phyloP scores from a whole-genome alignment of 805 yeast genomes.

The Kuraishia piskuri region DNA sequence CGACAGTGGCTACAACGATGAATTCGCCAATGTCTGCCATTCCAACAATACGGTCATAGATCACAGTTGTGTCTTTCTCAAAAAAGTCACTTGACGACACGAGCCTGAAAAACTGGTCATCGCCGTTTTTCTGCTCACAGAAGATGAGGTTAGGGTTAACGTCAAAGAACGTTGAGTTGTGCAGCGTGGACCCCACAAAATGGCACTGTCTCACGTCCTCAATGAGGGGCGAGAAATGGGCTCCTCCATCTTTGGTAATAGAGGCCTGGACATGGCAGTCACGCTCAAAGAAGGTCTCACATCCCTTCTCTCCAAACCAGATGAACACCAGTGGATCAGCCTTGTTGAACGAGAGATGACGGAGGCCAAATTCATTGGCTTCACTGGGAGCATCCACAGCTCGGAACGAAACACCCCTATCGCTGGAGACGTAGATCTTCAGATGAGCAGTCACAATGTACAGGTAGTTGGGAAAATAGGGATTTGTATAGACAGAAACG shows the following conservation, averaged over 20 bases:
- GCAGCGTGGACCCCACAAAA: slow-evolving; percentile 50
- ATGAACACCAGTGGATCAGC: slow-evolving; percentile 49
- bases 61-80: slow-evolving; percentile 23
- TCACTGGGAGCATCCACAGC: slow-evolving; percentile 41
- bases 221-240: slow-evolving; percentile 43
- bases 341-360: slow-evolving; percentile 56
- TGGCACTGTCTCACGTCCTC: slow-evolving; percentile 54
- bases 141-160: slow-evolving; percentile 44
- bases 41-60: slow-evolving; percentile 59
- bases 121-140: slow-evolving; percentile 44
- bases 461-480: slow-evolving; percentile 46
- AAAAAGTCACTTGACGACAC: slow-evolving; percentile 50
- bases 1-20: slow-evolving; percentile 60
- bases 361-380: slow-evolving; percentile 25
- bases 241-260: slow-evolving; percentile 62
- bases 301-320: slow-evolving; percentile 56
- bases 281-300: slow-evolving; percentile 32
- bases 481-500: slow-evolving; percentile 52
- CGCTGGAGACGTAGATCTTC: slow-evolving; percentile 47
- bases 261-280: slow-evolving; percentile 54
- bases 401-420: slow-evolving; percentile 57
- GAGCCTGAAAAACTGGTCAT: slow-evolving; percentile 14
- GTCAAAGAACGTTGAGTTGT: slow-evolving; percentile 15
- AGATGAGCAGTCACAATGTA: slow-evolving; percentile 41
- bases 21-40: slow-evolving; percentile 65